Conservation (phyloP, 441 rosid species). For the Populus tomentosa region DNA sequence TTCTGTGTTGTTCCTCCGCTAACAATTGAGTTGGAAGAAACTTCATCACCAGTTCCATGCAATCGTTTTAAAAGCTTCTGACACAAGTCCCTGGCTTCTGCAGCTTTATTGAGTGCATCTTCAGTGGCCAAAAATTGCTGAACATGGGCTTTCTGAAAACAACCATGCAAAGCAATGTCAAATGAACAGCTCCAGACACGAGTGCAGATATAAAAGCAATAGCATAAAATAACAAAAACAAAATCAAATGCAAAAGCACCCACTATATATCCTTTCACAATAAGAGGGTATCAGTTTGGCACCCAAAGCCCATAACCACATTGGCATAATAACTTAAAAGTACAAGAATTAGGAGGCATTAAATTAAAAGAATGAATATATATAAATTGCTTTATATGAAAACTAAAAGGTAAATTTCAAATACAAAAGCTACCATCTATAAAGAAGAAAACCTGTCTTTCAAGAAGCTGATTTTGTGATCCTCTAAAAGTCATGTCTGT, state of each 20-base stretch:
- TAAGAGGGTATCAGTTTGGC: neutral
- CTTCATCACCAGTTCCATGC: conserved; percentile 60
- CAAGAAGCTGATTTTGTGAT: conserved; percentile 87
- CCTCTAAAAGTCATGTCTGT: conserved; percentile 64
- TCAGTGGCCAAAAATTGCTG: conserved; percentile 94
- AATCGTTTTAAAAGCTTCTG: conserved; percentile 65
- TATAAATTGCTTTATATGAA: no score
- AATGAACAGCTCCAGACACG: conserved; percentile 2
- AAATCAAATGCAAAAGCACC: neutral
- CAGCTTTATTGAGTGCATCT: conserved; percentile 85
- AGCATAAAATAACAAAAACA: neutral
- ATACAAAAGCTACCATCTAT: conserved; percentile 7
- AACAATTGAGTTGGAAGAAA: conserved; percentile 47
- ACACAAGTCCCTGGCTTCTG: conserved; percentile 76
- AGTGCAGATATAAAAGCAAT: neutral
- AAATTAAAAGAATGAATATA: neutral
- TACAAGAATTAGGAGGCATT: neutral
- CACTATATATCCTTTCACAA: neutral
- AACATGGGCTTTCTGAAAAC: conserved; percentile 82
- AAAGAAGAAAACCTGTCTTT: conserved; percentile 69
- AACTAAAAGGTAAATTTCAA: conserved; percentile 6
- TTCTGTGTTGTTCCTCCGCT: conserved; percentile 59
- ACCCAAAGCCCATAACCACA: neutral
- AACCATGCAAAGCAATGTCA: conserved; percentile 16
- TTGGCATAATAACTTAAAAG: neutral